phyloP scores from a whole-genome alignment of 129 eudicot genomes.

The Chrysanthemum makinoi region DNA sequence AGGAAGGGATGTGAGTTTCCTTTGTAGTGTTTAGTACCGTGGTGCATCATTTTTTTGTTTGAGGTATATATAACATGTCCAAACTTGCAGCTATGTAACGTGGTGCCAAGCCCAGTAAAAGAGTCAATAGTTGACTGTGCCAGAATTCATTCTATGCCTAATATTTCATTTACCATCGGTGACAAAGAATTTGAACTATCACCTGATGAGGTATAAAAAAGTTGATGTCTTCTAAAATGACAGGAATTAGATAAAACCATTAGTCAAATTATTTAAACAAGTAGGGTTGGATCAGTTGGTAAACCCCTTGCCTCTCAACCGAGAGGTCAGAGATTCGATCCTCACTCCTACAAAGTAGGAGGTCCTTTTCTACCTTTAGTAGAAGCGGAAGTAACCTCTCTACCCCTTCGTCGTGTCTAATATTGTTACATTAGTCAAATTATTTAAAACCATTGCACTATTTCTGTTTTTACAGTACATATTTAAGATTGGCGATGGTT shows the following conservation, averaged over 20 bases:
- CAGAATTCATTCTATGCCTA: constrained; percentile 22
- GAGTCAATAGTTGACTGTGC: constrained; percentile 25
- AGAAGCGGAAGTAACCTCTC: no score
- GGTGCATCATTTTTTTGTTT: background rate
- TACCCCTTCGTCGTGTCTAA: no score
- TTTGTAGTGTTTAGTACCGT: background rate
- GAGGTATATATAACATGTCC: background rate
- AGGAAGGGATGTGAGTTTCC: constrained; percentile 1
- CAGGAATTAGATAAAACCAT: background rate
- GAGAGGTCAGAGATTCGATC: no score
- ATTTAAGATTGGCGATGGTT: constrained; percentile 41
- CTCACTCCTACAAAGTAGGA: no score
- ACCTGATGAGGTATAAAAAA: constrained; percentile 27
- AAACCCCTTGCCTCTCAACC: no score
- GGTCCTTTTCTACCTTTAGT: no score
- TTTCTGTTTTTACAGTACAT: constrained; percentile 32
- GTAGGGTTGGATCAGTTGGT: no score
- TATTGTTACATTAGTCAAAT: no score
- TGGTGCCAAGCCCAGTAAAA: constrained; percentile 13
- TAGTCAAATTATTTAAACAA: no score
- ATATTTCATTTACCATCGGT: constrained; percentile 25
- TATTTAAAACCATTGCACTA: no score
- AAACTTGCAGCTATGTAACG: constrained; percentile 23
- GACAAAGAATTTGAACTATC: constrained; percentile 26
- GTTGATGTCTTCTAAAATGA: no score